Evolutionary conservation across 2,329 filamentous ascomycete genomes (phyloP), one percentile per base, ranked within the genome.

Genomic region (Cryphonectria nitschkei): DNA sequence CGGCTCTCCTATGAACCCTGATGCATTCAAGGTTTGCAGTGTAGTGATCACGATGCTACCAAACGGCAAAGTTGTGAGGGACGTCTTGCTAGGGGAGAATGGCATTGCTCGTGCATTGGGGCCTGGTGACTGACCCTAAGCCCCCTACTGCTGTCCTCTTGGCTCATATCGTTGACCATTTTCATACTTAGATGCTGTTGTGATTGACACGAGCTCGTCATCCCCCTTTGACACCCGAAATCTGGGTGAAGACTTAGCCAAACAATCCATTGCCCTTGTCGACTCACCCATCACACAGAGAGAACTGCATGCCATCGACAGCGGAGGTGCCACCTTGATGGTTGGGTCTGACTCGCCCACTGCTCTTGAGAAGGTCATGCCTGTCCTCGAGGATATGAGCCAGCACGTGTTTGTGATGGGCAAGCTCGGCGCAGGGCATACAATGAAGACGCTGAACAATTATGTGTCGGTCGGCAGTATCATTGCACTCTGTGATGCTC

Each of bases 361-460:
- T 41, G 65, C 52, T 11, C 52, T 67, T 2, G 65, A 43, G 7
- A 46, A 13, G 3, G 50, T 58, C 9, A 39, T 67, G 65, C 65
- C 52, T n/a, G 29, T 58, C n/a, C 52, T 67, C 11, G 60, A 43
- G 26, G 65, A 60, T 13, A 67, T 67, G 50, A 67, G 50, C 52
- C 56, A 16, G 13, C 39, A 67, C 19, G 50, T 67, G 11, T 67
- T 67, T 26, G 29, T 52, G 19, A 67, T 60, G 65, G 65, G 65
- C 34, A 67, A 60, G 52, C 52, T 67, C 11, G 65, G 65, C 11
- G 39, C 52, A 29, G 65, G 65, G 1, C 65, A 67, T 39, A 60
- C 65, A 2, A 67, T 67, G 52, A 67, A 67, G 65, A 58, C 65
- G 5, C 22, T 67, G 50, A 67, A 67, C 34, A 67, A 67, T n/a